Conservation (phyloP, 176 grass and related monocot species). For the Thinopyrum elongatum region DNA sequence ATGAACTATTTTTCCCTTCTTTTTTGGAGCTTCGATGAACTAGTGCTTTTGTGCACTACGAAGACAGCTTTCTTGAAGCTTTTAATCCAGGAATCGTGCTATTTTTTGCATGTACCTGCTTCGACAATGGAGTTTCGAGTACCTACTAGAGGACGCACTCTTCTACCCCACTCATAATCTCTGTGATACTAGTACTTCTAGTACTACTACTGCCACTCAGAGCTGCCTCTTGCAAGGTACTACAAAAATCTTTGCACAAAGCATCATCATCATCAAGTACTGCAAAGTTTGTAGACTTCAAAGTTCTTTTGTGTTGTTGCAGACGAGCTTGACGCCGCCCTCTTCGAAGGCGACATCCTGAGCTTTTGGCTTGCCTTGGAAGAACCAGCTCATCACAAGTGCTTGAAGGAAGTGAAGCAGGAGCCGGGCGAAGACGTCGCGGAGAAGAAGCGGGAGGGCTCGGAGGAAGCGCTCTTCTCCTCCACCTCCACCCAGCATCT, state of each 20-base stretch:
- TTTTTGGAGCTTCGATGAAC: background rate
- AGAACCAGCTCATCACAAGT: background rate
- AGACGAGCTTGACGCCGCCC: background rate
- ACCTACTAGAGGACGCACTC: background rate
- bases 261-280: background rate
- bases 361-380: conserved; percentile 12
- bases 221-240: background rate
- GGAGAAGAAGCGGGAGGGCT: background rate
- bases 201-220: background rate
- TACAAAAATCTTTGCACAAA: background rate
- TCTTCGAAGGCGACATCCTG: background rate
- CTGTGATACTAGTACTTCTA: background rate
- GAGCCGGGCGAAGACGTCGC: background rate
- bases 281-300: background rate
- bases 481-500: background rate
- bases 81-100: background rate
- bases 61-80: background rate
- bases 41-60: background rate
- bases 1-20: background rate
- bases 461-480: background rate
- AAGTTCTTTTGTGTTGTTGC: background rate
- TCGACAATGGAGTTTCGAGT: background rate
- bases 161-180: background rate
- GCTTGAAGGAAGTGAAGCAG: conserved; percentile 7
- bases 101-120: conserved; percentile 7